These are phyloP conservation scores for Umbellularia californica DNA, from an alignment of 164 flowering plant genomes.

Conservation along the genomic window DNA sequence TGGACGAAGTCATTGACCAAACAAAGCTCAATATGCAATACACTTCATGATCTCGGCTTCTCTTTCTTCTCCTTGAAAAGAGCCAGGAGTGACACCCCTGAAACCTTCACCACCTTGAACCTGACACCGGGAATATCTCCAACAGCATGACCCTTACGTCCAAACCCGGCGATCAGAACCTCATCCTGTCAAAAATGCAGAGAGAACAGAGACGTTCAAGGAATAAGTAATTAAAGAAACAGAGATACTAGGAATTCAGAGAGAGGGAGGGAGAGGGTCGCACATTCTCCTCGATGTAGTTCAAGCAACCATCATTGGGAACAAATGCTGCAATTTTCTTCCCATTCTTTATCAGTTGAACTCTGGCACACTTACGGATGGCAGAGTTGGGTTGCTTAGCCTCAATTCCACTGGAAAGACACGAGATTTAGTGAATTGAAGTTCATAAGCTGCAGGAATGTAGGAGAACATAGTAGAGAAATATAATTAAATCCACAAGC, in stretches of 20 bases:
- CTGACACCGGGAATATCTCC: slow-evolving; percentile 36
- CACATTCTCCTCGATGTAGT: slow-evolving; percentile 33
- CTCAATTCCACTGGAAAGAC: slow-evolving; percentile 25
- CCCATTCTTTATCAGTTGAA: slow-evolving; percentile 31
- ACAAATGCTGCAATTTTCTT: slow-evolving; percentile 36
- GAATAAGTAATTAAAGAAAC: background rate
- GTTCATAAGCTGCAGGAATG: too few species aligned
- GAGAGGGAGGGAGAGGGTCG: background rate
- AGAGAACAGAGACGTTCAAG: background rate
- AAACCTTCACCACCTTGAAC: slow-evolving; percentile 34
- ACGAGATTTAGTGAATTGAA: background rate
- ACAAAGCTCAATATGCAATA: too few species aligned
- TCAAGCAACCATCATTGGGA: slow-evolving; percentile 36
- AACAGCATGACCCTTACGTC: slow-evolving; percentile 34
- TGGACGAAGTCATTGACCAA: too few species aligned
- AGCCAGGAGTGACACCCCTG: slow-evolving; percentile 29
- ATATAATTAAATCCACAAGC: too few species aligned
- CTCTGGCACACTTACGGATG: slow-evolving; percentile 33
- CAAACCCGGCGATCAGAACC: slow-evolving; percentile 34
- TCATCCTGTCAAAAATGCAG: slow-evolving; percentile 19
- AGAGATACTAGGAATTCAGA: background rate
- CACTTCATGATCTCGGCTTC: slow-evolving; percentile 25
- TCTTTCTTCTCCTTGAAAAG: slow-evolving; percentile 35
- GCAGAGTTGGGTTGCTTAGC: slow-evolving; percentile 38
- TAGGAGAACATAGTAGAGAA: background rate